Percentiles rank a stretch among this genome's conserved stretches.
Evolutionary conservation across 2,329 filamentous ascomycete species (phyloP).

Genomic region (Calonectria henricotiae): DNA sequence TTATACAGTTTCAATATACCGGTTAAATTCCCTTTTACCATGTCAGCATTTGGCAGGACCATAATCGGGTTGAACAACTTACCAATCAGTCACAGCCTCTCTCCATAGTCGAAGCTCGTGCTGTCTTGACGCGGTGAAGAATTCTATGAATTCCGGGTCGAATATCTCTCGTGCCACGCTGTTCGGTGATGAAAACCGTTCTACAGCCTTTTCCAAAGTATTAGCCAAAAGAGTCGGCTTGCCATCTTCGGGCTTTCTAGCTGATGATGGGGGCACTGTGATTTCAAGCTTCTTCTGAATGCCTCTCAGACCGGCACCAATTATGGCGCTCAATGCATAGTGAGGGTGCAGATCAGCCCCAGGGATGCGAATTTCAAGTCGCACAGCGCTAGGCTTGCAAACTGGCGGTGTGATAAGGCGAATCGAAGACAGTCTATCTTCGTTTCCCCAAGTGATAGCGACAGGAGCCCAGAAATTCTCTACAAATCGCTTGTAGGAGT

Average conservation of each 20-base stretch:
- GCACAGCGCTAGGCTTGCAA: conserved; percentile 77
- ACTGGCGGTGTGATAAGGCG: conserved; percentile 65
- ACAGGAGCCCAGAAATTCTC: conserved; percentile 88
- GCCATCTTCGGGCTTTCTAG: conserved; percentile 20
- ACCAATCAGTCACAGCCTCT: conserved; percentile 85
- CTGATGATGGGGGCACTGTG: conserved; percentile 26
- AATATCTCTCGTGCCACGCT: conserved; percentile 83
- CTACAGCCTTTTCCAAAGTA: conserved; percentile 78
- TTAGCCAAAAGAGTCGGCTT: conserved; percentile 65
- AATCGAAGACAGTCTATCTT: conserved; percentile 81
- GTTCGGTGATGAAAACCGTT: conserved; percentile 73
- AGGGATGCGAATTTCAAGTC: conserved; percentile 81
- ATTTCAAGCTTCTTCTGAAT: conserved; percentile 74
- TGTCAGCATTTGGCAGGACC: background rate
- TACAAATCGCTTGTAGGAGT: conserved; percentile 84
- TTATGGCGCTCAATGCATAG: conserved; percentile 78
- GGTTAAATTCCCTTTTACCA: conserved; percentile 35
- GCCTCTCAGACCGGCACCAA: conserved; percentile 80
- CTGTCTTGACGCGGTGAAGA: conserved; percentile 76
- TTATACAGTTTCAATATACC: conserved; percentile 37
- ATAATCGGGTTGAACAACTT: conserved; percentile 57
- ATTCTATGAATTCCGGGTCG: conserved; percentile 82
- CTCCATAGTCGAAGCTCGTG: conserved; percentile 83
- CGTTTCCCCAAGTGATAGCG: conserved; percentile 82
- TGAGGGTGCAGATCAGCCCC: conserved; percentile 82